These are phyloP conservation scores for Spergularia azorica DNA, from an alignment of 179 eudicot species.

Conservation along the genomic window DNA sequence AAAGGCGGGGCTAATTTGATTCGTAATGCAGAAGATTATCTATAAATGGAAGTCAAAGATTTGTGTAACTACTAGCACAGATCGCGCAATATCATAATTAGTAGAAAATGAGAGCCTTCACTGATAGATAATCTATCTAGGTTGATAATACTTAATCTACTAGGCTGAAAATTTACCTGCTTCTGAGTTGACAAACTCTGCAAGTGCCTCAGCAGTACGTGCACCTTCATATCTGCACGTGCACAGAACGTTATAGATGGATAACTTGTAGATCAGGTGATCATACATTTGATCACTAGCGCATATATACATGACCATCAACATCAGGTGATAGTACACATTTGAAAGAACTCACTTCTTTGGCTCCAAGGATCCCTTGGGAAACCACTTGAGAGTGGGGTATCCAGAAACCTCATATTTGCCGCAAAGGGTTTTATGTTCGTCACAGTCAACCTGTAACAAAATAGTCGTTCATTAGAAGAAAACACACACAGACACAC, in stretches of 20 bases:
- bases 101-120: neutral
- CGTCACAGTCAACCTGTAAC: conserved; percentile 93
- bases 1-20: too few relatives aligned
- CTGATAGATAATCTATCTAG: too few relatives aligned
- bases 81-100: neutral
- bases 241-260: conserved; percentile 9
- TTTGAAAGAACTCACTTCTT: conserved; percentile 62
- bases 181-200: conserved; percentile 76
- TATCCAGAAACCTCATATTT: conserved; percentile 91
- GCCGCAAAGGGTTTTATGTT: conserved; percentile 75
- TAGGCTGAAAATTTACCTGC: conserved; percentile 54
- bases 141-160: neutral
- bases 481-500: too few relatives aligned
- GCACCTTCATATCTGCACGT: conserved; percentile 82
- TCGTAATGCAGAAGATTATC: too few relatives aligned
- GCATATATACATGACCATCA: neutral
- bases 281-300: neutral
- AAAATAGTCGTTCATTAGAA: conserved; percentile 17
- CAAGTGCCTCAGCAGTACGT: conserved; percentile 84
- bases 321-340: conserved; percentile 5
- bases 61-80: neutral
- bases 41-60: neutral
- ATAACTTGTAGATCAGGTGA: neutral
- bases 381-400: conserved; percentile 97
- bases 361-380: conserved; percentile 95